These are phyloP conservation scores for Ceratobasidium sp. DNA, from an alignment of 1,284 basidiomycete species.

Conservation along the genomic window DNA sequence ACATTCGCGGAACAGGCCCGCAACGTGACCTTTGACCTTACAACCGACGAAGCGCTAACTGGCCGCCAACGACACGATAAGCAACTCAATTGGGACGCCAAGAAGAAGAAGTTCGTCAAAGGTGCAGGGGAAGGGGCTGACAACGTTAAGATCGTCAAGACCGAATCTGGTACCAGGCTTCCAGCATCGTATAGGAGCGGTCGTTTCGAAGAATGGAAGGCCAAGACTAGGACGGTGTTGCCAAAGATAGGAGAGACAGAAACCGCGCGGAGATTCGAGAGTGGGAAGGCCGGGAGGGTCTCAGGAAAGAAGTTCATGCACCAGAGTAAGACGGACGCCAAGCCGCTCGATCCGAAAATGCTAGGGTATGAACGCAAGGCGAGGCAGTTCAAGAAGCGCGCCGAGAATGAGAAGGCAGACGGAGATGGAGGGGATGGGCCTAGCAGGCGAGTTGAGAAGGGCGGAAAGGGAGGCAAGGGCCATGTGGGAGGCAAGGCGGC, in stretches of 20 bases:
- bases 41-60: conserved; percentile 72
- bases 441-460: conserved; percentile 41
- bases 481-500: conserved; percentile 47
- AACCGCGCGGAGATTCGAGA: conserved; percentile 49
- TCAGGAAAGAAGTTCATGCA: conserved; percentile 63
- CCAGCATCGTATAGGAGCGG: conserved; percentile 94
- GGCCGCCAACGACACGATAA: conserved; percentile 70
- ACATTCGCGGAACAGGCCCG: conserved; percentile 86
- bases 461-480: conserved; percentile 48
- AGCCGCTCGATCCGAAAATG: conserved; percentile 72
- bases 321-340: conserved; percentile 63
- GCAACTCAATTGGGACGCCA: conserved; percentile 87
- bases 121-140: conserved; percentile 86
- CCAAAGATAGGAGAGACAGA: conserved; percentile 86
- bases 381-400: conserved; percentile 62
- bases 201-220: conserved; percentile 94
- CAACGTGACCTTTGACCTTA: conserved; percentile 81
- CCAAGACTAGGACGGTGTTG: conserved; percentile 71
- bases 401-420: conserved; percentile 49
- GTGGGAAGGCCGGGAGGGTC: conserved; percentile 33
- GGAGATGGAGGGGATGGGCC: conserved; percentile 42
- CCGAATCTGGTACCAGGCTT: conserved; percentile 91
- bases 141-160: conserved; percentile 93
- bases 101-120: conserved; percentile 93
- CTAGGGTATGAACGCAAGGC: conserved; percentile 74